Base-by-base conservation (phyloP, 768 basidiomycete genomes). In the Naganishia vaughanmartiniae region DNA sequence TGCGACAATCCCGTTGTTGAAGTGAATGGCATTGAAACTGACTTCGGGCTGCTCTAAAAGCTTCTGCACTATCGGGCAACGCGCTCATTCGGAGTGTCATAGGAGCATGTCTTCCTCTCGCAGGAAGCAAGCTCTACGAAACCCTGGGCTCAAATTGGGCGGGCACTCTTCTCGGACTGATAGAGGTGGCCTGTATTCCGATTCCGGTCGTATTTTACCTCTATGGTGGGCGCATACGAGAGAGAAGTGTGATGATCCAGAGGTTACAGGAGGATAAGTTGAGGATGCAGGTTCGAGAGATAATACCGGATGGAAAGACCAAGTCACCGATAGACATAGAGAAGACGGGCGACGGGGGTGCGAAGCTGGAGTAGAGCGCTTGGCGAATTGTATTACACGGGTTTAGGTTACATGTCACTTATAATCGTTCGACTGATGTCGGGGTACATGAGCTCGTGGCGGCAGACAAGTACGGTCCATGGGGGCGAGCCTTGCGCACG, bases 1-100 rank as follows among this genome's bases (percentile, higher is more conserved):
- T 2, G 87, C 87, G 73, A 88, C 88, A 21, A 11, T 26, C n/a
- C 2, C 10, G 10, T 15, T 42, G 12, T 36, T 12, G 42, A 9
- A 15, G 42, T 2, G 42, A 42, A 42, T 2, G 17, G 42, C 2
- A 42, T 42, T 42, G 15, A 7, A 7, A 42, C 42, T 42, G 42
- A 42, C 2, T 2, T 42, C 42, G 15, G 2, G 17, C 42, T n/a
- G n/a, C n/a, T n/a, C 42, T 15, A 2, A 9, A 11, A 42, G 42
- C 42, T 2, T 11, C 10, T 7, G 42, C 42, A 11, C 17, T 89
- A 60, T 88, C 89, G 14, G 86, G 88, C 58, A 88, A 87, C 11
- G 86, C 89, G 55, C 86, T 89, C 56, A 77, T 89, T 58, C 86
- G 88, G 69, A 88, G 86, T 21, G 87, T 68, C 3, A 36, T 54